Base-by-base conservation (phyloP, 1,139 yeast genomes). In the Hyphopichia khmerensis region DNA sequence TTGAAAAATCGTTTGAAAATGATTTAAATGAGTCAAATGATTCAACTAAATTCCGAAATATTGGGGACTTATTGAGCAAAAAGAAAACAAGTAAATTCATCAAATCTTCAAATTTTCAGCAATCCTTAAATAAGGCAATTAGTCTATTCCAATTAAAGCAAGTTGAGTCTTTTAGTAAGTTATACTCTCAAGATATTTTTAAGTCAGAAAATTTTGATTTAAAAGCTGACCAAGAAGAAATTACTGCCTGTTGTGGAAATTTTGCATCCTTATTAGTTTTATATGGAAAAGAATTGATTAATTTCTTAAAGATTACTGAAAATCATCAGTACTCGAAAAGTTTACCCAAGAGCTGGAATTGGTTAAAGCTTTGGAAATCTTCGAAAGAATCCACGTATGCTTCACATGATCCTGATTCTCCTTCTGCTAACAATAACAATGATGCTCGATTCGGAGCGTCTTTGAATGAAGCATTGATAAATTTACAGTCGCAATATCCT, bases 221-320 rank as follows among this genome's bases (percentile, higher is more conserved):
- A 39, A 73, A 76, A 45, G 78, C 87, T 1, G 84, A 82, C 46
- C 85, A 84, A 50, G 95, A 87, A 59, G 93, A 85, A 49, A 85
- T 86, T 4, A 87, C 93, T 1, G 96, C 96, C 0, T 80, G 88
- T 43, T 87, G 95, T 65, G 95, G 93, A 2, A 86, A 87, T 55
- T 87, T 87, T 56, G 75, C 90, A 0, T 78, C 83, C 31, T 72
- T 86, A 30, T 57, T 88, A 34, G 77, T 79, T 3, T 80, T 84
- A 43, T 82, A 80, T 53, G 82, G 88, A 1, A 69, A 69, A 40
- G 90, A 83, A 47, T 62, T 87, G 42, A 60, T 64, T 29, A 67
- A 61, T 4, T 79, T 82, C 48, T 62, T 87, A 35, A 62, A 65
- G 19, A 53, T 74, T 10, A 59, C 84, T 17, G 75, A 73, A 32